Base-by-base conservation (phyloP, 2,329 filamentous ascomycete species). In the Diaporthe citri region DNA sequence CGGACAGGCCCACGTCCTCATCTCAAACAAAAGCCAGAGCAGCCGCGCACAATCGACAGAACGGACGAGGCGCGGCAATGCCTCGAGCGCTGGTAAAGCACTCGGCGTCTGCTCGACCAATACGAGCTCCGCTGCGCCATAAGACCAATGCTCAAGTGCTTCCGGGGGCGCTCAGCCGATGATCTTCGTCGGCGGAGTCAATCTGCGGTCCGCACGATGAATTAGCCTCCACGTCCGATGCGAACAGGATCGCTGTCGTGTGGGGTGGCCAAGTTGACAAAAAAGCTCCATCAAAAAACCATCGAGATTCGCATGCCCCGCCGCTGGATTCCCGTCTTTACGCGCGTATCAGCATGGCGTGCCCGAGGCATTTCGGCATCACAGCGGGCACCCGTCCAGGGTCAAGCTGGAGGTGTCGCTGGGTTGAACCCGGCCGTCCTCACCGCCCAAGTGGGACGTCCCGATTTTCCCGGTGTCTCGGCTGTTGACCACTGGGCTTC, bases 391-490 rank as follows among this genome's bases (percentile, higher is more conserved):
- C 17, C 39, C 51, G 22, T 36, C 46, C 57, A 56, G 51, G 36
- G 52, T 39, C 22, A 64, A 22, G 48, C 34, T 36, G 10, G 28
- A 48, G 51, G 52, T 28, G 62, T 28, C 46, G 71, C 71, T 59
- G 56, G 72, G 67, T 74, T 67, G 52, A 55, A 67, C 67, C 66
- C 59, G 51, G 74, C 67, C 74, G 66, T 39, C 28, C 55, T 71
- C 74, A 76, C 74, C 74, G 74, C 74, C 74, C 66, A 28, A 62
- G 59, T 60, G 48, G 34, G 69, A 76, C 36, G 25, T 41, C 36
- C 59, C 55, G 64, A 66, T 55, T 67, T 51, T 28, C 48, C 28
- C 48, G 39, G 64, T 67, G 72, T 74, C 59, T 71, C 72, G 57
- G 72, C 59, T 70, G 55, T 73, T 56, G 66, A 48, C 51, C 43